Conservation (phyloP, 768 basidiomycete genomes). For the Jaapia argillacea region DNA sequence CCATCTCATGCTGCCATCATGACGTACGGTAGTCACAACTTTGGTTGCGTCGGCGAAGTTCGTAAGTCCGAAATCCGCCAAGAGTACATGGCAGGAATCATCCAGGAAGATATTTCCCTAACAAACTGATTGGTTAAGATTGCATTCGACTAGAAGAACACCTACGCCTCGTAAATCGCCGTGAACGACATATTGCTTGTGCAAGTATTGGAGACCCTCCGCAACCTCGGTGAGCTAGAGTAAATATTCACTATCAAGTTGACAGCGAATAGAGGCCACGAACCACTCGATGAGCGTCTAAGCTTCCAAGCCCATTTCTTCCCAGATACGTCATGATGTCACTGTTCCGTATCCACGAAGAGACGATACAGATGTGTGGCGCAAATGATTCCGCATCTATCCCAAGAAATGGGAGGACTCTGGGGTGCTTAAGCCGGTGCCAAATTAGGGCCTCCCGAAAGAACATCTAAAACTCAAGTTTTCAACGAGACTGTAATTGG, state of each 20-base stretch:
- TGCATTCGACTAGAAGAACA: neutral
- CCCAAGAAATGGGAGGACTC: constrained; percentile 2
- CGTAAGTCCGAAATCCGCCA: constrained; percentile 26
- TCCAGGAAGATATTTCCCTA: constrained; percentile 23
- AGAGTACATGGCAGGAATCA: constrained; percentile 19
- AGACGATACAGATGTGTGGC: neutral
- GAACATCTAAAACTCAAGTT: neutral
- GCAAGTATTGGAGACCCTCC: neutral
- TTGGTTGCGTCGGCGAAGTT: constrained; percentile 19
- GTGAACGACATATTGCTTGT: neutral
- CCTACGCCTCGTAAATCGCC: neutral
- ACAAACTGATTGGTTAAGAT: constrained; percentile 8
- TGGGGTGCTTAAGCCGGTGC: constrained; percentile 1
- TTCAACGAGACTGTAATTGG: no score
- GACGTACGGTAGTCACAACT: constrained; percentile 16
- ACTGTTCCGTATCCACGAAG: constrained; percentile 1
- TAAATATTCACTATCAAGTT: no score
- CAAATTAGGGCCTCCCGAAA: constrained; percentile 3
- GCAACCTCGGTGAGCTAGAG: neutral
- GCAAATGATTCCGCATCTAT: neutral
- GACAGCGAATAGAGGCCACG: no score
- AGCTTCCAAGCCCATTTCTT: neutral
- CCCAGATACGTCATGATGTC: neutral
- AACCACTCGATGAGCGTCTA: neutral
- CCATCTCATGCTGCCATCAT: constrained; percentile 21